A percentile compares a stretch with the other conserved stretches of the same genome.
These are phyloP conservation scores for Capronia americana DNA, from an alignment of 2,329 filamentous ascomycete genomes.

Conservation along the genomic window DNA sequence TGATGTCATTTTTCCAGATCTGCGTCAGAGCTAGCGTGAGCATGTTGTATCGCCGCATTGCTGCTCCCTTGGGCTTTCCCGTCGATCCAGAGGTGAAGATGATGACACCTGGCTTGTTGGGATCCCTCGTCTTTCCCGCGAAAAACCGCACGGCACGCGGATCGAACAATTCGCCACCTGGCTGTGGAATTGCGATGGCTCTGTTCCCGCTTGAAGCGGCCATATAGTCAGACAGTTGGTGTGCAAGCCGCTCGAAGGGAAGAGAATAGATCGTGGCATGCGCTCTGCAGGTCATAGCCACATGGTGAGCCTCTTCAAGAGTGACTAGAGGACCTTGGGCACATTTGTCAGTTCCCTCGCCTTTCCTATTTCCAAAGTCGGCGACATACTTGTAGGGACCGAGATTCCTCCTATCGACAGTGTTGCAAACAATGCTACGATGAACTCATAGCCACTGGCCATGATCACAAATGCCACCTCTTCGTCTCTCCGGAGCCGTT, in stretches of 20 bases:
- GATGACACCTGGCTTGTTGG: slow-evolving; percentile 55
- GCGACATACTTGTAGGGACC: slow-evolving; percentile 48
- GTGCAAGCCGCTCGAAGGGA: not conserved
- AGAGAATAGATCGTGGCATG: slow-evolving; percentile 3
- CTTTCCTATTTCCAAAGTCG: too few species aligned
- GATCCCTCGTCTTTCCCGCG: slow-evolving; percentile 39
- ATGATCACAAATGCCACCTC: slow-evolving; percentile 52
- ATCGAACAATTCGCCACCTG: slow-evolving; percentile 25
- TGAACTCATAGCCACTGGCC: slow-evolving; percentile 55
- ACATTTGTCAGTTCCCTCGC: not conserved
- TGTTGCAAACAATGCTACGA: slow-evolving; percentile 54
- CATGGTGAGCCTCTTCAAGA: slow-evolving; percentile 40
- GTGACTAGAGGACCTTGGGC: slow-evolving; percentile 30
- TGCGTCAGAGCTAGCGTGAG: slow-evolving; percentile 36
- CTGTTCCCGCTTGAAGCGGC: not conserved
- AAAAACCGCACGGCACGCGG: slow-evolving; percentile 39
- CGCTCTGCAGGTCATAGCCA: slow-evolving; percentile 26
- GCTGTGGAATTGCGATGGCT: not conserved
- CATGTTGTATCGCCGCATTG: slow-evolving; percentile 43
- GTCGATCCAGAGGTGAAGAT: slow-evolving; percentile 67
- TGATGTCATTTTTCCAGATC: slow-evolving; percentile 41
- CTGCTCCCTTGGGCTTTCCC: slow-evolving; percentile 65
- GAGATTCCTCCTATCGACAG: slow-evolving; percentile 55
- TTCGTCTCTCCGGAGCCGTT: slow-evolving; percentile 46
- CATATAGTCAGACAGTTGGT: not conserved